Evolutionary conservation across 805 yeast genomes (phyloP), one percentile per base, ranked within the genome.

Genomic region (Debaryomyces castellii): DNA sequence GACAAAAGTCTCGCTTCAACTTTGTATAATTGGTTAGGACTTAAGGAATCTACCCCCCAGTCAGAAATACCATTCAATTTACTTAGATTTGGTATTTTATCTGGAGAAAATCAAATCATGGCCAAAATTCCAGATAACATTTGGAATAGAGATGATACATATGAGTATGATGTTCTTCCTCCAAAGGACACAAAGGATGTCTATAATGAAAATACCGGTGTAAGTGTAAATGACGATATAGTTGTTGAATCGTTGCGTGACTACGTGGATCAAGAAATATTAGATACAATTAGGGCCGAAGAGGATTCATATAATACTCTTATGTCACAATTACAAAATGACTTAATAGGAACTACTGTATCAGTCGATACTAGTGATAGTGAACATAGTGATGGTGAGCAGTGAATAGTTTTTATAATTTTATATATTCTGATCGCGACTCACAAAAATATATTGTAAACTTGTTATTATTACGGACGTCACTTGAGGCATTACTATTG

Each of bases 111-210:
- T 20, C 76, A 80, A 35, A 75, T 84, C 1, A 81, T 87, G 86
- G 87, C 88, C 1, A 77, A 79, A 51, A 71, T 86, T 20, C 95
- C 95, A 0, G 56, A 72, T 21, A 53, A 63, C 2, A 72, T 85
- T 20, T 87, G 89, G 87, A 74, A 76, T 1, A 59, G 76, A 21
- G 73, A 82, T 44, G 85, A 84, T 45, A 73, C 82, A 12, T 81
- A 70, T 56, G 95, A 87, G 52, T 87, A 77, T 57, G 95, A 87
- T 61, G 77, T 85, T 2, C 60, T 87, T 18, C 91, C 95, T 1
- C 94, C 95, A 1, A 53, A 54, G 35, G 66, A 63, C 42, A 46
- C 48, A 1, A 43, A 54, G 3, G 55, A 54, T 16, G 63, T 65
- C 6, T 80, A 82, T 51, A 58, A 68, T 17, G 76, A 68, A 1